Evolutionary conservation across 2,329 filamentous ascomycete species (phyloP).

Genomic region (Zalaria obscura): DNA sequence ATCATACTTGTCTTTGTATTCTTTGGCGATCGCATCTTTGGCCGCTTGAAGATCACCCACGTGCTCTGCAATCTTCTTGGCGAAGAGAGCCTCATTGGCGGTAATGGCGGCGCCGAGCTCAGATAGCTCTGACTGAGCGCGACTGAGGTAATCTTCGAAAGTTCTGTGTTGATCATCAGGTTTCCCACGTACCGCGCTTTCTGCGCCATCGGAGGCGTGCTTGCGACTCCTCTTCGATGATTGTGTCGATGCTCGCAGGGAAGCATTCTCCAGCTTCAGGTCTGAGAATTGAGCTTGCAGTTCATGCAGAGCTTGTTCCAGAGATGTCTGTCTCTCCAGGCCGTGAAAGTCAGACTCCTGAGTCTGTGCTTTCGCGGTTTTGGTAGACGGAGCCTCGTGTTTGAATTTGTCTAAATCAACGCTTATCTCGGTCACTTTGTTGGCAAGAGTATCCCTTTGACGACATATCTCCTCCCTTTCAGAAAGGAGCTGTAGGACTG

Average conservation of each 20-base stretch:
- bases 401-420: conserved; percentile 7
- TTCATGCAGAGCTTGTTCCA: background rate
- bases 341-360: background rate
- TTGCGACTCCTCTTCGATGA: conserved; percentile 1
- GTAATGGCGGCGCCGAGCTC: conserved; percentile 20
- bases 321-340: background rate
- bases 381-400: background rate
- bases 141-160: conserved; percentile 21
- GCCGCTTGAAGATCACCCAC: conserved; percentile 20
- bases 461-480: conserved; percentile 5
- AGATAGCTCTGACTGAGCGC: conserved; percentile 17
- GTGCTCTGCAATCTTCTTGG: conserved; percentile 21
- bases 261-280: conserved; percentile 5
- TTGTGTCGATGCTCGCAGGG: background rate
- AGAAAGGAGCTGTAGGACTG: conserved; percentile 1
- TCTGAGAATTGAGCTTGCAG: conserved; percentile 2
- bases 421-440: conserved; percentile 2
- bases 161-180: too few species aligned
- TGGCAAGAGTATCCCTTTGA: conserved; percentile 4
- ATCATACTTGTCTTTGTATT: conserved; percentile 20
- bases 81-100: conserved; percentile 20
- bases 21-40: conserved; percentile 18
- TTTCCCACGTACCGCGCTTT: conserved; percentile 5
- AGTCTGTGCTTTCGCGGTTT: background rate
- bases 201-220: background rate